Percentiles rank a stretch among this genome's conserved stretches.
Conservation (phyloP, 306 rosid species). For the Citrullus mucosospermus region DNA sequence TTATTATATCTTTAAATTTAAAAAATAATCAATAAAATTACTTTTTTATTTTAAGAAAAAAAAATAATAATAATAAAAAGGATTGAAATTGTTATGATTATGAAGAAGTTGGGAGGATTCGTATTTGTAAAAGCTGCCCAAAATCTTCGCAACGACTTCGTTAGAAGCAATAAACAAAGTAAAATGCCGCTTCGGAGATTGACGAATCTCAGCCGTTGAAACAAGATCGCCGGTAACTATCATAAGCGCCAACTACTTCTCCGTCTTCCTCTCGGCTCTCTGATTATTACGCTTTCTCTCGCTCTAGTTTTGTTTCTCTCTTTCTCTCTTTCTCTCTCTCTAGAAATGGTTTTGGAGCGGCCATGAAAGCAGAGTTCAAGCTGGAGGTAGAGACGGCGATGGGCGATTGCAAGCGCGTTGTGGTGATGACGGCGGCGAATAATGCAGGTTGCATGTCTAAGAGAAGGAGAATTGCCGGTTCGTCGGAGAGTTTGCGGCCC, state of each 20-base stretch:
- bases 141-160: constrained; percentile 14
- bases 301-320: background rate
- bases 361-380: background rate
- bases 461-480: constrained; percentile 28
- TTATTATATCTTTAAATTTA: background rate
- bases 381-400: constrained; percentile 11
- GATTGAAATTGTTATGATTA: constrained; percentile 1
- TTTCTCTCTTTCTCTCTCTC: constrained; percentile 2
- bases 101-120: constrained; percentile 3
- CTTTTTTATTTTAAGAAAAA: background rate
- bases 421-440: constrained; percentile 20
- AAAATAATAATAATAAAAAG: background rate
- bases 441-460: constrained; percentile 24
- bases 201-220: constrained; percentile 1
- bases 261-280: background rate
- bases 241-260: background rate
- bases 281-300: background rate
- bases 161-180: background rate
- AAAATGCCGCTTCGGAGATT: background rate
- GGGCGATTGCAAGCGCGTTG: constrained; percentile 37
- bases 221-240: background rate
- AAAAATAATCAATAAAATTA: background rate
- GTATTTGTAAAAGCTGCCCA: constrained; percentile 12
- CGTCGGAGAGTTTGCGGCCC: background rate
- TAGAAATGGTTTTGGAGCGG: background rate